Percentiles rank a stretch among this genome's conserved stretches.
Evolutionary conservation across 495 filamentous ascomycete genomes (phyloP).

Genomic region (Podospora anserina): DNA sequence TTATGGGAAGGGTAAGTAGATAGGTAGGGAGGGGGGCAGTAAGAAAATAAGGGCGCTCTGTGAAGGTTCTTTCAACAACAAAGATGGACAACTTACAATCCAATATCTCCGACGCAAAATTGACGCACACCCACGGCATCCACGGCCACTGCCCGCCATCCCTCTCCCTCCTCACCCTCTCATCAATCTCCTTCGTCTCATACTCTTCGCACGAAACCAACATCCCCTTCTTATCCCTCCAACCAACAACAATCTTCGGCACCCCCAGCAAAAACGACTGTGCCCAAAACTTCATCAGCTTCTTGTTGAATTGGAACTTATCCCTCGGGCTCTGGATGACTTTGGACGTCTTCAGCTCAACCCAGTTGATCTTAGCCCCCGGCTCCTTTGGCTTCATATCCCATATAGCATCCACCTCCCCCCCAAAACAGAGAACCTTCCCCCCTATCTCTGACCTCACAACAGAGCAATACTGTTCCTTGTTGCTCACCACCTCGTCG

Average conservation of each 20-base stretch:
- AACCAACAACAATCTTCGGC: constrained; percentile 86
- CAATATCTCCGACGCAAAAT: constrained; percentile 74
- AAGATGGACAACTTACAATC: constrained; percentile 52
- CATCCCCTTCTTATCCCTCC: constrained; percentile 70
- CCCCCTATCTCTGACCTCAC: constrained; percentile 81
- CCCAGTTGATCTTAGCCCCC: constrained; percentile 74
- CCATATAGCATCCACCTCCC: constrained; percentile 93
- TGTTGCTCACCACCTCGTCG: constrained; percentile 70
- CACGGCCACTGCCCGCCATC: constrained; percentile 62
- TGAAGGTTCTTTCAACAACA: too few relatives aligned
- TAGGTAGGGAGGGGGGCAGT: too few relatives aligned
- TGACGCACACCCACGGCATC: constrained; percentile 90
- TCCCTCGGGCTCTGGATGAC: constrained; percentile 58
- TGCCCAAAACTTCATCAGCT: constrained; percentile 92
- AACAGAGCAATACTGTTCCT: constrained; percentile 90
- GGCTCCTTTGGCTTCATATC: constrained; percentile 67
- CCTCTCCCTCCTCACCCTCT: constrained; percentile 52
- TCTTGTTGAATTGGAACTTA: constrained; percentile 74
- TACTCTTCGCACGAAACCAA: constrained; percentile 69
- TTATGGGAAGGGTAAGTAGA: too few relatives aligned
- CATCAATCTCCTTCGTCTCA: constrained; percentile 72
- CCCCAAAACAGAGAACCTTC: constrained; percentile 71
- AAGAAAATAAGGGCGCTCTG: too few relatives aligned
- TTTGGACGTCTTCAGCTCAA: constrained; percentile 91
- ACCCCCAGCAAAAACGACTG: constrained; percentile 94